These are phyloP conservation scores for Trichaptum fuscoviolaceum DNA, from an alignment of 768 basidiomycete genomes.

Conservation along the genomic window DNA sequence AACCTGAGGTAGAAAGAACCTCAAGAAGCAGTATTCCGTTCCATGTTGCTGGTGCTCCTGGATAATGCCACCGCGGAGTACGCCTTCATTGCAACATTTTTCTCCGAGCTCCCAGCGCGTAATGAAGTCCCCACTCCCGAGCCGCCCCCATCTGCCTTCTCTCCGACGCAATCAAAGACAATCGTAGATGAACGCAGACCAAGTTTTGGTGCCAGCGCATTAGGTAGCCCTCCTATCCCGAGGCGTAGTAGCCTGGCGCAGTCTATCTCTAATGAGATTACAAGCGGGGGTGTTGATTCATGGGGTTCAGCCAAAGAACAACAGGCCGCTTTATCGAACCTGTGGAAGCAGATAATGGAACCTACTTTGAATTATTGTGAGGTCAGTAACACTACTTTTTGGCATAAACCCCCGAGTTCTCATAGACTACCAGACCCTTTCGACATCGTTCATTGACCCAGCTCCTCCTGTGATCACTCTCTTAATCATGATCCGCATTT, in stretches of 20 bases:
- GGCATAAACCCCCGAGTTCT: background rate
- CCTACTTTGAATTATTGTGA: slow-evolving; percentile 84
- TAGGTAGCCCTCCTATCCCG: background rate
- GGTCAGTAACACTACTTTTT: slow-evolving; percentile 32
- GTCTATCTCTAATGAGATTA: background rate
- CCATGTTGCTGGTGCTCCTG: slow-evolving; percentile 83
- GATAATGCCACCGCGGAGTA: slow-evolving; percentile 95
- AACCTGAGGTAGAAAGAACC: slow-evolving; percentile 59
- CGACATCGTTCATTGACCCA: slow-evolving; percentile 64
- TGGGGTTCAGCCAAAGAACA: slow-evolving; percentile 45
- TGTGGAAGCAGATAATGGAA: slow-evolving; percentile 94
- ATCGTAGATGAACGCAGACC: background rate
- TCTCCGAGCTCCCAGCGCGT: slow-evolving; percentile 35
- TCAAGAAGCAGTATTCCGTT: slow-evolving; percentile 79
- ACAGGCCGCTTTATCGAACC: slow-evolving; percentile 48
- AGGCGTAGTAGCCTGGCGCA: background rate
- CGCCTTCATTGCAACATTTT: slow-evolving; percentile 81
- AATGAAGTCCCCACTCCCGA: background rate
- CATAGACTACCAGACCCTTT: slow-evolving; percentile 49
- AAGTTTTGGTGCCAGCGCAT: background rate
- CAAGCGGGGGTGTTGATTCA: background rate
- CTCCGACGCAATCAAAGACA: background rate
- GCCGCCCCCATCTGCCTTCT: background rate
- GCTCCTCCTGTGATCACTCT: slow-evolving; percentile 71
- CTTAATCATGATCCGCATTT: slow-evolving; percentile 87